A percentile compares a stretch with the other conserved stretches of the same genome.
Evolutionary conservation across 1,284 basidiomycete genomes (phyloP).

Genomic region (Ceratobasidium sp.): DNA sequence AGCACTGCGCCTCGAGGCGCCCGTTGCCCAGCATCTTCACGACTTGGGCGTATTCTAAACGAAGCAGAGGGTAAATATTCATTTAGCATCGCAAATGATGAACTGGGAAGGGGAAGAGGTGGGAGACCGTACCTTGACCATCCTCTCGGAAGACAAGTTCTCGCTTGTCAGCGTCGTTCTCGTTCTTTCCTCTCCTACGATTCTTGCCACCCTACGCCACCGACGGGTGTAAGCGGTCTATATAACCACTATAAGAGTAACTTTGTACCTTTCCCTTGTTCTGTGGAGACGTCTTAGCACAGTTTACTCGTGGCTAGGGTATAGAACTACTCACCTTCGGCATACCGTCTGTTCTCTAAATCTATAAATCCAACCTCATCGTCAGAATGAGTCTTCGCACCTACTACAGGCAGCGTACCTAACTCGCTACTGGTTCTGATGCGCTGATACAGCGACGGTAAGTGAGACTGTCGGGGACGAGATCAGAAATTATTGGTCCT

Average conservation of each 20-base stretch:
- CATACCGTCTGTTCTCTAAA: constrained; percentile 23
- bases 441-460: constrained; percentile 14
- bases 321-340: constrained; percentile 39
- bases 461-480: not conserved
- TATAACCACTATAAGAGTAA: not conserved
- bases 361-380: not conserved
- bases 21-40: constrained; percentile 99
- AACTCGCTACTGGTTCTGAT: not conserved
- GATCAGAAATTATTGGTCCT: constrained; percentile 26
- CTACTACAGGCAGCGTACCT: not conserved
- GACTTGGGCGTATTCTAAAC: constrained; percentile 95
- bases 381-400: not conserved
- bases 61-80: not conserved
- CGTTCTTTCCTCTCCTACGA: constrained; percentile 99
- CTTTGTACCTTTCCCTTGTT: constrained; percentile 82
- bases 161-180: constrained; percentile 98
- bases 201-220: constrained; percentile 93
- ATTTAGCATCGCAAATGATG: not conserved
- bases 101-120: too few species aligned
- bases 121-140: constrained; percentile 75
- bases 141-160: constrained; percentile 99
- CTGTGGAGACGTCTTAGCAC: constrained; percentile 59
- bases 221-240: constrained; percentile 10
- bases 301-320: constrained; percentile 15
- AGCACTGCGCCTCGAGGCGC: constrained; percentile 95